Evolutionary conservation across 176 grass and related monocot genomes (phyloP).

Genomic region (Phyllostachys edulis): DNA sequence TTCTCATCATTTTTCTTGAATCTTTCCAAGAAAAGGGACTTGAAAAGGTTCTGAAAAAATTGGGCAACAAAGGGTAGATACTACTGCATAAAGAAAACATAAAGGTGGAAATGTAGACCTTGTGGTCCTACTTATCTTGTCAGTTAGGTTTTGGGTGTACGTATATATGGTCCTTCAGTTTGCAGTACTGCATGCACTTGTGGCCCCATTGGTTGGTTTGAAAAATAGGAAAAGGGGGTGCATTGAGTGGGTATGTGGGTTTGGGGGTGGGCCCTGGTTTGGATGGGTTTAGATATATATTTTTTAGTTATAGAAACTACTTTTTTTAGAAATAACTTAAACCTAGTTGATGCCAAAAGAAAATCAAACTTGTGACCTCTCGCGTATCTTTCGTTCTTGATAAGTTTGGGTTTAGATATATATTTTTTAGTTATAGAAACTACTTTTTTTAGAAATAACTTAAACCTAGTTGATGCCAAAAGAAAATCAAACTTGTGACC

Average conservation of each 20-base stretch:
- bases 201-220: slow-evolving; percentile 26
- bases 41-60: slow-evolving; percentile 1
- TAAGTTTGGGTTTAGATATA: neutral
- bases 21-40: neutral
- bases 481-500: neutral
- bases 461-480: neutral
- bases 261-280: neutral
- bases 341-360: no score
- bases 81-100: neutral
- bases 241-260: neutral
- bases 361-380: no score
- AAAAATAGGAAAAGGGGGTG: neutral
- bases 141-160: slow-evolving; percentile 26
- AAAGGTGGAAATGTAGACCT: neutral
- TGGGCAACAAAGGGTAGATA: neutral
- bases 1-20: neutral
- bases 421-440: neutral
- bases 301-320: no score
- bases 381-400: no score
- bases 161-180: slow-evolving; percentile 27
- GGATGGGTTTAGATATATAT: no score
- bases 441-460: no score
- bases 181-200: slow-evolving; percentile 10
- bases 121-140: slow-evolving; percentile 22
- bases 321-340: no score